A percentile compares a stretch with the other conserved stretches of the same genome.
These are phyloP conservation scores for Scedosporium aurantiacum DNA, from an alignment of 2,329 filamentous ascomycete species.

Conservation along the genomic window DNA sequence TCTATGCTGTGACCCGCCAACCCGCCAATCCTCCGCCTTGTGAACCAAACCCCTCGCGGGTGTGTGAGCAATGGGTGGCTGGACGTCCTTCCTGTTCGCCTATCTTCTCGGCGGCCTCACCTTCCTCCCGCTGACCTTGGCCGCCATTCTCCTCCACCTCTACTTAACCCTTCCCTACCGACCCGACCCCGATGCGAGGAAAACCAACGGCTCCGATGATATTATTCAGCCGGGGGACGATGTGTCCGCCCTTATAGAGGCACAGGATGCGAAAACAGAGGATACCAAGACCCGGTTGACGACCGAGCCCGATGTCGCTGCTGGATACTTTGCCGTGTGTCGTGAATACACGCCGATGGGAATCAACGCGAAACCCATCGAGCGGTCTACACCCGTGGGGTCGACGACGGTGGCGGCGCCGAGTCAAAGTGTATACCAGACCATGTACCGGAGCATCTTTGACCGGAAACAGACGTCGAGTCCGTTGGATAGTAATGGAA, in stretches of 20 bases:
- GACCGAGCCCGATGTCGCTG: constrained; percentile 66
- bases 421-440: constrained; percentile 92
- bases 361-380: constrained; percentile 84
- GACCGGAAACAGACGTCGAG: constrained; percentile 54
- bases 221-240: constrained; percentile 54
- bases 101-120: constrained; percentile 84
- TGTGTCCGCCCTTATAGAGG: constrained; percentile 49
- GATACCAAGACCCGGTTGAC: constrained; percentile 44
- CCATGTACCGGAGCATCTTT: constrained; percentile 95
- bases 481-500: constrained; percentile 36
- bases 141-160: constrained; percentile 50
- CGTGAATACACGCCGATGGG: constrained; percentile 86
- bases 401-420: constrained; percentile 63
- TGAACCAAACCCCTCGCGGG: neutral
- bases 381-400: constrained; percentile 70
- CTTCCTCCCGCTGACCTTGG: constrained; percentile 64
- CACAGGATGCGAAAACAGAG: constrained; percentile 45
- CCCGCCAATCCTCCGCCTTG: neutral
- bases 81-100: constrained; percentile 53
- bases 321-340: constrained; percentile 91
- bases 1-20: neutral
- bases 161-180: constrained; percentile 56
- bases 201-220: constrained; percentile 22
- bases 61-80: constrained; percentile 32
- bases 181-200: constrained; percentile 14